Evolutionary conservation across 345 rosid genomes (phyloP).

Genomic region (Eucalyptus rudis): DNA sequence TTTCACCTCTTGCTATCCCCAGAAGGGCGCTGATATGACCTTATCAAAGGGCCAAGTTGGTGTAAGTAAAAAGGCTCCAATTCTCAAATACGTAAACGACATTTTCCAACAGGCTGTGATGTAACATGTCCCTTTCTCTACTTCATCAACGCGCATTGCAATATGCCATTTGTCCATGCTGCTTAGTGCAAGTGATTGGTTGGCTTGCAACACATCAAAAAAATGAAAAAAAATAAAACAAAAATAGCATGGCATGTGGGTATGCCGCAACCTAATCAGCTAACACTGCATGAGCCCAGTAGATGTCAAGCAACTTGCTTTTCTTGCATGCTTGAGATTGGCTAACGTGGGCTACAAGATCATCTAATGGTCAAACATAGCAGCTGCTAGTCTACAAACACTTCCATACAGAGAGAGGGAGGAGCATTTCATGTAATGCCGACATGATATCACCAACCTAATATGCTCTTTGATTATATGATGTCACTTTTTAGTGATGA

Average conservation of each 20-base stretch:
- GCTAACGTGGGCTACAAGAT: not conserved
- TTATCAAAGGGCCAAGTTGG: not conserved
- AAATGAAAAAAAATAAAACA: too few relatives aligned
- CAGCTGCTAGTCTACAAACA: slow-evolving; percentile 11
- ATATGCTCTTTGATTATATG: not conserved
- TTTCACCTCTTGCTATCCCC: not conserved
- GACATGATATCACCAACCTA: not conserved
- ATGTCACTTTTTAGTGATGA: not conserved
- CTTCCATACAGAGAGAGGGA: not conserved
- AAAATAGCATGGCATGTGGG: slow-evolving; percentile 2
- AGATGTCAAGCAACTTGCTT: slow-evolving; percentile 1
- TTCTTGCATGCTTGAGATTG: not conserved
- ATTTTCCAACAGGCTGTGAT: not conserved
- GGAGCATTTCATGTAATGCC: not conserved
- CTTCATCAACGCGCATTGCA: not conserved
- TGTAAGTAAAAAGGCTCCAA: not conserved
- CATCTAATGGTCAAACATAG: slow-evolving; percentile 25
- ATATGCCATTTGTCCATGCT: not conserved
- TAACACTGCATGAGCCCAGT: not conserved
- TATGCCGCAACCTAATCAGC: not conserved
- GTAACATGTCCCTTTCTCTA: not conserved
- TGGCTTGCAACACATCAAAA: not conserved
- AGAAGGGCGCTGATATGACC: not conserved
- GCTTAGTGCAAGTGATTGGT: not conserved
- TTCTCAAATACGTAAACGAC: not conserved